A percentile compares a stretch with the other conserved stretches of the same genome.
Evolutionary conservation across 495 filamentous ascomycete species (phyloP).

Genomic region (Aspergillus homomorphus): DNA sequence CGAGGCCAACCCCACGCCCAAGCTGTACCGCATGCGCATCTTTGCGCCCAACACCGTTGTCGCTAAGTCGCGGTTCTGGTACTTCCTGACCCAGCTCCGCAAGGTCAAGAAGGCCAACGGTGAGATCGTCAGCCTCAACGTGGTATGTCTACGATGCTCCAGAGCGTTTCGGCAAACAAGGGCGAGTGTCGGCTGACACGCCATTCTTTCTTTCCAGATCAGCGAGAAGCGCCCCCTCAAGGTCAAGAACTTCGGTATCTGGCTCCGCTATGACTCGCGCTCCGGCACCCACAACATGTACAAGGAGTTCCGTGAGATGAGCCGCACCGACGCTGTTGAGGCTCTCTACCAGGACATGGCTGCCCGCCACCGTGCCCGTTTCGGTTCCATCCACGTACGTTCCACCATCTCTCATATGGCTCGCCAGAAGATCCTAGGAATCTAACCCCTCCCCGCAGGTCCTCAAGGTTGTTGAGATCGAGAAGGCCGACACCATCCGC

Average conservation of each 20-base stretch:
- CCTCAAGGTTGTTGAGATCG: constrained; percentile 94
- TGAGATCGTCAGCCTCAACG: constrained; percentile 95
- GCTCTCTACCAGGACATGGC: constrained; percentile 99
- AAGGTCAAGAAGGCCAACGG: constrained; percentile 99
- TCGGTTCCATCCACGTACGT: constrained; percentile 95
- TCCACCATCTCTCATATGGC: background rate
- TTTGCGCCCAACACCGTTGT: constrained; percentile 97
- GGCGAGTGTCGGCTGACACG: constrained; percentile 18
- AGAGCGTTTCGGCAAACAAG: constrained; percentile 4
- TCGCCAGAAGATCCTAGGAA: background rate
- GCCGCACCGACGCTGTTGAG: constrained; percentile 89
- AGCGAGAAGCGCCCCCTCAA: constrained; percentile 96
- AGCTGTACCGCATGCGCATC: constrained; percentile 99
- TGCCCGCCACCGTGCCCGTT: constrained; percentile 94
- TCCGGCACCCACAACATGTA: constrained; percentile 99
- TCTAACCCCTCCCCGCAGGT: constrained; percentile 58
- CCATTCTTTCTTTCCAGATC: constrained; percentile 57
- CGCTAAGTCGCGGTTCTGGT: constrained; percentile 99
- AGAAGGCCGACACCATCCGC: constrained; percentile 88
- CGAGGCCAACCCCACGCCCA: constrained; percentile 90
- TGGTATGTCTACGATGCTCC: constrained; percentile 57
- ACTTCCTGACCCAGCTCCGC: constrained; percentile 96
- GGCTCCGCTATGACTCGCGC: constrained; percentile 99
- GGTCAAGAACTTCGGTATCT: constrained; percentile 99
- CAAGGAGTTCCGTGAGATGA: constrained; percentile 99